Percentiles rank a stretch among this genome's conserved stretches.
phyloP scores from a whole-genome alignment of 345 rosid species.

The Brassica napus region DNA sequence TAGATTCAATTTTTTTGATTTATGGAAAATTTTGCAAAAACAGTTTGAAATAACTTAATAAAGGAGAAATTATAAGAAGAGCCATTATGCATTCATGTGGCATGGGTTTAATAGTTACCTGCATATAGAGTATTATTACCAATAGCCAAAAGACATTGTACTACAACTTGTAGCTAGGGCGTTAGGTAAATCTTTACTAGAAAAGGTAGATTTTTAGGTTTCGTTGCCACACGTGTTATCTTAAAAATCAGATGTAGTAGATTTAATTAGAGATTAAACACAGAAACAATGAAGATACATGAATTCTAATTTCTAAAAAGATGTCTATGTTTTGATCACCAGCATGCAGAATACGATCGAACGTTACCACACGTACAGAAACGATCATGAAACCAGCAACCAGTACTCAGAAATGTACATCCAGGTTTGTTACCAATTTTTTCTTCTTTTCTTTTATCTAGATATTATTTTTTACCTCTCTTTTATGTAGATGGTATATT shows the following conservation, averaged over 20 bases:
- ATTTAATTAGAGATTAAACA: background rate
- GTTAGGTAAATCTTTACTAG: constrained; percentile 8
- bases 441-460: background rate
- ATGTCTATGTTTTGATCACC: constrained; percentile 23
- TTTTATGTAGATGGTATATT: background rate
- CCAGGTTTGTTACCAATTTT: constrained; percentile 43
- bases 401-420: constrained; percentile 33
- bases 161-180: background rate
- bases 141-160: constrained; percentile 17
- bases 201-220: background rate
- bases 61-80: background rate
- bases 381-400: constrained; percentile 33
- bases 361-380: constrained; percentile 46
- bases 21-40: background rate
- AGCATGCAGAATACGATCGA: constrained; percentile 58
- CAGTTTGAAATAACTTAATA: background rate
- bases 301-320: background rate
- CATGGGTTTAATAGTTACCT: constrained; percentile 29
- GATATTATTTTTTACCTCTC: no score
- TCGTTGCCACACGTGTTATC: background rate
- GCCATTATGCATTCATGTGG: constrained; percentile 9
- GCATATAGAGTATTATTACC: constrained; percentile 12
- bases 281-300: background rate
- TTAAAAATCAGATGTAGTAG: background rate
- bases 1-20: background rate